Evolutionary conservation across 345 rosid genomes (phyloP).

Genomic region (Eucalyptus regnans): DNA sequence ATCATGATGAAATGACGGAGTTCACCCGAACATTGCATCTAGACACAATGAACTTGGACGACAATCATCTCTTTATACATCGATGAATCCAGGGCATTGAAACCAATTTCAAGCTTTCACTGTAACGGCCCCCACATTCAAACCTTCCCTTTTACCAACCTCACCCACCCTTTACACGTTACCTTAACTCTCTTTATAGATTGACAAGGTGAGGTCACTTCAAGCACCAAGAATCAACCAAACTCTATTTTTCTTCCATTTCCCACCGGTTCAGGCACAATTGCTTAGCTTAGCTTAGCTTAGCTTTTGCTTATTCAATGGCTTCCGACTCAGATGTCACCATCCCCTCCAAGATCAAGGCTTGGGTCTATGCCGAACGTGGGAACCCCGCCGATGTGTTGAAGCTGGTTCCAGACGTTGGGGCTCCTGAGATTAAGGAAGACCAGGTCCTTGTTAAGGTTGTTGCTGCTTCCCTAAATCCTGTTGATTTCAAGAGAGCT

Average conservation of each 20-base stretch:
- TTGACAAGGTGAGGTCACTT: background rate
- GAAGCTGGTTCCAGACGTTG: slow-evolving; percentile 46
- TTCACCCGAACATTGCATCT: background rate
- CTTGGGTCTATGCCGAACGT: slow-evolving; percentile 60
- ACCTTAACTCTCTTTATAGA: background rate
- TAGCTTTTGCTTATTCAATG: background rate
- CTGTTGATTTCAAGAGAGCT: slow-evolving; percentile 67
- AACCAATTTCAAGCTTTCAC: too few relatives aligned
- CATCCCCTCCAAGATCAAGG: slow-evolving; percentile 60
- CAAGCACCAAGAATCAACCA: background rate
- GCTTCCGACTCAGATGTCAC: background rate
- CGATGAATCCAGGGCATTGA: too few relatives aligned
- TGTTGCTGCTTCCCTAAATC: slow-evolving; percentile 75
- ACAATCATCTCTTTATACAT: background rate
- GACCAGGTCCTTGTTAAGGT: slow-evolving; percentile 81
- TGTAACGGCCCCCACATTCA: too few relatives aligned
- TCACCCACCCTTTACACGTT: background rate
- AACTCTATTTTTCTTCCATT: background rate
- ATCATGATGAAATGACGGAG: background rate
- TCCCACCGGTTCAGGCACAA: background rate
- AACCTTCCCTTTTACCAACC: background rate
- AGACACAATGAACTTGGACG: background rate
- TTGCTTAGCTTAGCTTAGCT: too few relatives aligned
- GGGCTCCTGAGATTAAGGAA: slow-evolving; percentile 58
- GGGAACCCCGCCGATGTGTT: slow-evolving; percentile 49